Conservation (phyloP, 208 protist genomes). For the Endotrypanum monterogeii region DNA sequence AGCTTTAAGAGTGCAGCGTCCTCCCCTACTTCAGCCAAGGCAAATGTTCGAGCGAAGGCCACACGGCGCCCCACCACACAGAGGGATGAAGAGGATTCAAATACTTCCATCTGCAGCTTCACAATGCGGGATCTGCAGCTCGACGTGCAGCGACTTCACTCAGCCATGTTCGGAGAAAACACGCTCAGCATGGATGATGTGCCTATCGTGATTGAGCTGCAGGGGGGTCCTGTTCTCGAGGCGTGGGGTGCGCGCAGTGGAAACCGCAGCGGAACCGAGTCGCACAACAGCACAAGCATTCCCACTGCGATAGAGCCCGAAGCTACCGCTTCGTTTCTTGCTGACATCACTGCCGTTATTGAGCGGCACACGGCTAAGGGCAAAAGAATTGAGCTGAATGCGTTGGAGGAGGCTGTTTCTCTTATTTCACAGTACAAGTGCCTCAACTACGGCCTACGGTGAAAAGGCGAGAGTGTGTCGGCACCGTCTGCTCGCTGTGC, state of each 20-base stretch:
- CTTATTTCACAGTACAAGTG: slow-evolving; percentile 67
- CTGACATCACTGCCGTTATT: slow-evolving; percentile 55
- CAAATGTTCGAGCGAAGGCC: not conserved
- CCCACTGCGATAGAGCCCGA: slow-evolving; percentile 11
- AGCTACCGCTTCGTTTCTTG: slow-evolving; percentile 38
- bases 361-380: slow-evolving; percentile 39
- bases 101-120: slow-evolving; percentile 5
- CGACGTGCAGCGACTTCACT: slow-evolving; percentile 49
- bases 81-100: not conserved
- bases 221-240: slow-evolving; percentile 13
- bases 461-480: not conserved
- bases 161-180: slow-evolving; percentile 46
- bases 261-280: not conserved
- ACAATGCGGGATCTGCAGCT: slow-evolving; percentile 58
- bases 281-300: not conserved
- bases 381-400: slow-evolving; percentile 40
- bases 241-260: slow-evolving; percentile 9
- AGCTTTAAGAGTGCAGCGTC: not conserved
- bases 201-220: slow-evolving; percentile 59
- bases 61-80: not conserved
- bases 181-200: slow-evolving; percentile 21
- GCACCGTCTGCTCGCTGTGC: not conserved
- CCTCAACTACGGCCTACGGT: slow-evolving; percentile 49
- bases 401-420: slow-evolving; percentile 51
- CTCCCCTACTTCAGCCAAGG: not conserved